Evolutionary conservation across 495 filamentous ascomycete species (phyloP).

Genomic region (Clohesyomyces aquaticus): DNA sequence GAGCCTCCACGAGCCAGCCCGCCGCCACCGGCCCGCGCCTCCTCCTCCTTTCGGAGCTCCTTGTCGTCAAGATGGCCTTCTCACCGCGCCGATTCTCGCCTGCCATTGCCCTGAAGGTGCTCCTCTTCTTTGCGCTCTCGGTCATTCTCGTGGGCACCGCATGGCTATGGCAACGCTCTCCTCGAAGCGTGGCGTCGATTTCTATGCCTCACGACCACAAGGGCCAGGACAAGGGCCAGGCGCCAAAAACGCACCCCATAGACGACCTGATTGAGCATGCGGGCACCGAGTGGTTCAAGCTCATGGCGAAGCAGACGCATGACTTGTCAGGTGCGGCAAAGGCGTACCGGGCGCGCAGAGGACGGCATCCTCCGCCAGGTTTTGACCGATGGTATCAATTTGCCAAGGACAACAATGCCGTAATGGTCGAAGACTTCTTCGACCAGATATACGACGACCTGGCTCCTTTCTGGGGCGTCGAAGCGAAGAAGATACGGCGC

Average conservation of each 20-base stretch:
- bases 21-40: too few species aligned
- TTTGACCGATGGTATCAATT: constrained; percentile 47
- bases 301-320: constrained; percentile 42
- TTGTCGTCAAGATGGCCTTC: neutral
- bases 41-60: neutral
- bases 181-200: neutral
- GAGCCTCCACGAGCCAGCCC: too few species aligned
- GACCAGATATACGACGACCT: constrained; percentile 50
- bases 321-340: constrained; percentile 38
- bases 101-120: neutral
- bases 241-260: constrained; percentile 49
- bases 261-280: constrained; percentile 43
- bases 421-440: constrained; percentile 49
- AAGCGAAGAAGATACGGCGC: constrained; percentile 41
- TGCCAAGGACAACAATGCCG: constrained; percentile 42
- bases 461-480: constrained; percentile 47
- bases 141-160: constrained; percentile 14
- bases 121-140: constrained; percentile 6
- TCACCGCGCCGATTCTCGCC: neutral
- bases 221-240: too few species aligned
- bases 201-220: constrained; percentile 14
- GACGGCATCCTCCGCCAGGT: constrained; percentile 47
- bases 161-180: constrained; percentile 20
- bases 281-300: constrained; percentile 21
- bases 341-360: constrained; percentile 44